Percentiles rank a stretch among this genome's conserved stretches.
Evolutionary conservation across 176 grass and related monocot genomes (phyloP).

Genomic region (Musa schizocarpa): DNA sequence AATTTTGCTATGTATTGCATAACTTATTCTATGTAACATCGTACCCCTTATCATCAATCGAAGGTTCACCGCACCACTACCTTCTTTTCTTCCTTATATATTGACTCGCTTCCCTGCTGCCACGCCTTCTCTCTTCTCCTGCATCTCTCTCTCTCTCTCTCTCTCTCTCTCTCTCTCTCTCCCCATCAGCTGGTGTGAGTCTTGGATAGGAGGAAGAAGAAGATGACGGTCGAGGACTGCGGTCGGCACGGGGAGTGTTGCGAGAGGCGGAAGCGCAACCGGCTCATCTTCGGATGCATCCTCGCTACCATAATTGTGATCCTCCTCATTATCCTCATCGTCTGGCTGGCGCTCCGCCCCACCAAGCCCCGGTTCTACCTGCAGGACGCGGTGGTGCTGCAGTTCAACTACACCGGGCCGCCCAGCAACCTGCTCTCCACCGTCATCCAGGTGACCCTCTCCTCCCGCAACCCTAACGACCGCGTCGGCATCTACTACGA

Average conservation of each 20-base stretch:
- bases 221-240: constrained; percentile 50
- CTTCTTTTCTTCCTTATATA: too few species aligned
- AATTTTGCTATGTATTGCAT: too few species aligned
- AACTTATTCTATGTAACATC: too few species aligned
- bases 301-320: constrained; percentile 12
- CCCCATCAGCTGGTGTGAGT: not conserved
- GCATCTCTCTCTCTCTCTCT: not conserved
- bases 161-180: not conserved
- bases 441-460: constrained; percentile 49
- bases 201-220: not conserved
- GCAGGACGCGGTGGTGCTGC: constrained; percentile 45
- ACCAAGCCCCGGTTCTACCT: constrained; percentile 74
- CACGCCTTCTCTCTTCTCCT: not conserved
- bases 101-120: too few species aligned
- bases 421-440: constrained; percentile 29
- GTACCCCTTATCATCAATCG: too few species aligned
- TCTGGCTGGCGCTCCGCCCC: constrained; percentile 63
- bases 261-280: constrained; percentile 7
- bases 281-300: constrained; percentile 3
- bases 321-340: constrained; percentile 43
- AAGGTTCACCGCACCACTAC: too few species aligned
- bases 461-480: constrained; percentile 73
- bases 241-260: constrained; percentile 37
- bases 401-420: constrained; percentile 29
- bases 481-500: constrained; percentile 73